Evolutionary conservation across 305 asterid genomes (phyloP).

Genomic region (Fraxinus sp.): DNA sequence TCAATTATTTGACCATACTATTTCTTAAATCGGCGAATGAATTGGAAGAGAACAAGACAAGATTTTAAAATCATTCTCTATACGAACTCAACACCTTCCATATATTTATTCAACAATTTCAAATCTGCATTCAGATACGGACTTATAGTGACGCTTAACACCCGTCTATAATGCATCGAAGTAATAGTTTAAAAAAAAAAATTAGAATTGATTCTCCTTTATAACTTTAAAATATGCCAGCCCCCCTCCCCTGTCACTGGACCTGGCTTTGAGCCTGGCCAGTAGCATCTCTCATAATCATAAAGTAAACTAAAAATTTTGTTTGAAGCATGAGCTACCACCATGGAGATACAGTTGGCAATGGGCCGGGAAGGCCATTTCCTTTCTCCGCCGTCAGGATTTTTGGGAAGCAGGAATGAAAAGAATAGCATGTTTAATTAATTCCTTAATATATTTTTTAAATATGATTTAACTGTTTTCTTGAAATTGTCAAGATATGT

Average conservation of each 20-base stretch:
- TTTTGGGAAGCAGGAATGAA: neutral
- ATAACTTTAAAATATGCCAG: too few relatives aligned
- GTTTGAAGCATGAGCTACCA: neutral
- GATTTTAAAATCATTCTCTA: neutral
- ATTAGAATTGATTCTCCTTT: neutral
- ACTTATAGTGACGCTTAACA: neutral
- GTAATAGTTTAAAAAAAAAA: too few relatives aligned
- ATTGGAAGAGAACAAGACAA: neutral
- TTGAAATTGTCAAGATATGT: neutral
- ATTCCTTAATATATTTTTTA: too few relatives aligned
- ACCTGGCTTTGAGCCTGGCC: too few relatives aligned
- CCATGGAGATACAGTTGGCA: neutral
- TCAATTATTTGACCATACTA: neutral
- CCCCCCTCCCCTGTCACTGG: too few relatives aligned
- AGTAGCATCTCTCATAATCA: too few relatives aligned
- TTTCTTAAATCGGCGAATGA: neutral
- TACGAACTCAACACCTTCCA: neutral
- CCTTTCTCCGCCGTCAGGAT: neutral
- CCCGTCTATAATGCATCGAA: neutral
- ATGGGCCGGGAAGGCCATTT: neutral
- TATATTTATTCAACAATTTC: neutral
- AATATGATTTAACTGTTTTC: too few relatives aligned
- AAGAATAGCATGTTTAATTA: neutral
- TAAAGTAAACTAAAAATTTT: too few relatives aligned
- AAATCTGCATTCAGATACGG: neutral